A percentile compares a stretch with the other conserved stretches of the same genome.
Conservation (phyloP, 352 stramenopile species). For the Pythium chondricola region DNA sequence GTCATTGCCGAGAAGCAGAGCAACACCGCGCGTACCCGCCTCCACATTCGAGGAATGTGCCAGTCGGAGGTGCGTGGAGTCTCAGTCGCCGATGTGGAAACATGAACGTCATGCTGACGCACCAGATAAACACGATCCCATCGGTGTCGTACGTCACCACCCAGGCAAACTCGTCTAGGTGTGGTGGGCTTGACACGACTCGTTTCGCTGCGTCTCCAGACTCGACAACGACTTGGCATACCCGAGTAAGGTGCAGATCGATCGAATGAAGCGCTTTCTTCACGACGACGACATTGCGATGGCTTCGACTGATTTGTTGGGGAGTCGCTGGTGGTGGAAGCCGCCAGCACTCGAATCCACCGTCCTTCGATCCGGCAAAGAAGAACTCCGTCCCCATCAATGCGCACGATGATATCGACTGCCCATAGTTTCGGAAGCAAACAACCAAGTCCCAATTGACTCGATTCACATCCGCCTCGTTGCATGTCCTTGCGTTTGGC, state of each 20-base stretch:
- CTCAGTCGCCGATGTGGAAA: conserved; percentile 46
- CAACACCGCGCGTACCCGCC: conserved; percentile 10
- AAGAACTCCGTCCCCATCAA: conserved; percentile 33
- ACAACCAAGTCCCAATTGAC: conserved; percentile 30
- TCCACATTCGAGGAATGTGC: conserved; percentile 3
- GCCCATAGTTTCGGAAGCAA: conserved; percentile 41
- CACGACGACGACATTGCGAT: conserved; percentile 35
- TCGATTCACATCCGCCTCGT: no score
- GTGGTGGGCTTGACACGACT: conserved; percentile 4
- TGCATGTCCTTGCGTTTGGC: neutral
- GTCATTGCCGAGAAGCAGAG: neutral
- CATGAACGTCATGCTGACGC: conserved; percentile 41
- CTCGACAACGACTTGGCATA: conserved; percentile 34
- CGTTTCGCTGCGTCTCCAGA: conserved; percentile 9
- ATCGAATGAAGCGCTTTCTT: conserved; percentile 38
- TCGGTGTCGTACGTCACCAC: conserved; percentile 46
- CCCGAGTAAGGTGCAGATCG: conserved; percentile 37
- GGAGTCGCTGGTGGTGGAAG: no score
- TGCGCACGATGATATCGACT: conserved; percentile 23
- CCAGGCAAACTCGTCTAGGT: conserved; percentile 40
- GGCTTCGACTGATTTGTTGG: no score
- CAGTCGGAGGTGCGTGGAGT: conserved; percentile 15
- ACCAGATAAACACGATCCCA: conserved; percentile 41
- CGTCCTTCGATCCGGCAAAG: conserved; percentile 44
- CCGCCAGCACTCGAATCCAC: conserved; percentile 49